Evolutionary conservation across 345 rosid species (phyloP).

Genomic region (Eutrema heterophyllum): DNA sequence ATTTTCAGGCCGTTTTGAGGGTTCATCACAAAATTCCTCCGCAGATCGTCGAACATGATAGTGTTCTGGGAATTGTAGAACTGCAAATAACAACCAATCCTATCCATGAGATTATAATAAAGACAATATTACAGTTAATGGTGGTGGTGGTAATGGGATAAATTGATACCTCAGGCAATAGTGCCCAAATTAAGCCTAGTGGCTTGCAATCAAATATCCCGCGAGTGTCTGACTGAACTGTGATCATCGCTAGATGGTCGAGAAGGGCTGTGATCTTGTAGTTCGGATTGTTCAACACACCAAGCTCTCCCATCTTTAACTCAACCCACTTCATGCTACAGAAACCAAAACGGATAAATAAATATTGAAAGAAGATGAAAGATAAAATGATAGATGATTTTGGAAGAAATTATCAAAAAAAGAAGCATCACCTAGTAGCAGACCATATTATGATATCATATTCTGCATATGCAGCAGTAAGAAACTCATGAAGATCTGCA

Average conservation of each 20-base stretch:
- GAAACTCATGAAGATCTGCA: conserved; percentile 97
- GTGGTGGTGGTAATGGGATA: not conserved
- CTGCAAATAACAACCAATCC: conserved; percentile 36
- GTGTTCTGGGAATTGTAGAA: conserved; percentile 74
- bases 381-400: not conserved
- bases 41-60: conserved; percentile 93
- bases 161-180: conserved; percentile 62
- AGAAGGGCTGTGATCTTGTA: conserved; percentile 94
- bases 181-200: conserved; percentile 89
- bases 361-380: not conserved
- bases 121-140: not conserved
- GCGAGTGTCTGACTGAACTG: conserved; percentile 83
- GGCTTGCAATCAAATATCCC: conserved; percentile 94
- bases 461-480: conserved; percentile 80
- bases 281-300: conserved; percentile 75
- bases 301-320: conserved; percentile 96
- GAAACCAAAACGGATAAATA: not conserved
- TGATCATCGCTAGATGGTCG: conserved; percentile 91
- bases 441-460: conserved; percentile 99
- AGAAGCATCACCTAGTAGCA: conserved; percentile 62
- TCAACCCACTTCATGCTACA: conserved; percentile 98
- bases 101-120: not conserved
- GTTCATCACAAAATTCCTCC: conserved; percentile 92
- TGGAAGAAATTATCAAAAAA: not conserved
- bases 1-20: conserved; percentile 86